These are phyloP conservation scores for Rhynchospora tenuis DNA, from an alignment of 176 grass and related monocot species.

Conservation along the genomic window DNA sequence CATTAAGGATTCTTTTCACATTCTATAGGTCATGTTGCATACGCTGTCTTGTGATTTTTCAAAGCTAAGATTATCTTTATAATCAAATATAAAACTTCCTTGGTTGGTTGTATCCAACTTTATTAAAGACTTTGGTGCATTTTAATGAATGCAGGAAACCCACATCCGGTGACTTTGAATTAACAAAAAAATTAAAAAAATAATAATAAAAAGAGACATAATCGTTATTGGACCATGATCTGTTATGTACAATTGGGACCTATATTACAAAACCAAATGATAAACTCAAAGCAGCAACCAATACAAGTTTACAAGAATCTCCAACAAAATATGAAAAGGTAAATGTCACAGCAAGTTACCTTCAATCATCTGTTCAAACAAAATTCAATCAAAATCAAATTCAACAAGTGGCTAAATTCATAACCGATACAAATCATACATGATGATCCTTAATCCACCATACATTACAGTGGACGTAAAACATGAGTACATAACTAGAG, in stretches of 20 bases:
- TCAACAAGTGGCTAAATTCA: not conserved
- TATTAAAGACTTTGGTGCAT: too few relatives aligned
- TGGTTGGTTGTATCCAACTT: too few relatives aligned
- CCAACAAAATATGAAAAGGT: not conserved
- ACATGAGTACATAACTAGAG: not conserved
- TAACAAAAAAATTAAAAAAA: not conserved
- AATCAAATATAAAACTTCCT: not conserved
- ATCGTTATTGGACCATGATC: not conserved
- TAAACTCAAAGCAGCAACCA: not conserved
- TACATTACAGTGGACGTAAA: not conserved
- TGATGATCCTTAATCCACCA: not conserved
- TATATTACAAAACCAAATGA: not conserved
- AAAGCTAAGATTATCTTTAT: not conserved
- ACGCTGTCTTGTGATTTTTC: not conserved
- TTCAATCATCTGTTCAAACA: not conserved
- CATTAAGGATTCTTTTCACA: not conserved
- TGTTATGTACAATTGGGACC: not conserved
- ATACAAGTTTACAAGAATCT: not conserved
- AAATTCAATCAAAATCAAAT: not conserved
- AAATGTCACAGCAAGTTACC: not conserved
- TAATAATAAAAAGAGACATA: not conserved
- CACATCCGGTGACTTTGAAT: not conserved
- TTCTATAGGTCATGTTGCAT: not conserved
- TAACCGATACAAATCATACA: constrained; percentile 2
- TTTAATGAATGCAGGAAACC: too few relatives aligned